These are phyloP conservation scores for Alternaria sp. DNA, from an alignment of 2,329 filamentous ascomycete species.

Conservation along the genomic window DNA sequence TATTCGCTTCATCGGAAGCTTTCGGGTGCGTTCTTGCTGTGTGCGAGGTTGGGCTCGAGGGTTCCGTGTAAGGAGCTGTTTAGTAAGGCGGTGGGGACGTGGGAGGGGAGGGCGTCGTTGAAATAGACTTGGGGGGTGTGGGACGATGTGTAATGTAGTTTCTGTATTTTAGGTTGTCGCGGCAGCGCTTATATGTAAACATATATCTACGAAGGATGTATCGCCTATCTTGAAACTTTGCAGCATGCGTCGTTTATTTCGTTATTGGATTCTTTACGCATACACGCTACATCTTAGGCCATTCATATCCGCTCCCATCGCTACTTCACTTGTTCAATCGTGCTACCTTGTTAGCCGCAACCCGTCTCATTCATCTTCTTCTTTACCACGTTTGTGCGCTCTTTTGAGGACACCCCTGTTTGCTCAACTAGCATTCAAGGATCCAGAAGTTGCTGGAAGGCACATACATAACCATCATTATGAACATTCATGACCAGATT, in stretches of 20 bases:
- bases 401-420: background rate
- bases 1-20: slow-evolving; percentile 95
- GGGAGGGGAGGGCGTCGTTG: slow-evolving; percentile 27
- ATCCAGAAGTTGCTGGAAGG: background rate
- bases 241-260: too few relatives aligned
- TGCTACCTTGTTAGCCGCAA: background rate
- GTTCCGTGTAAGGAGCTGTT: slow-evolving; percentile 86
- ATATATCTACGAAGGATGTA: background rate
- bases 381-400: background rate
- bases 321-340: fast-evolving
- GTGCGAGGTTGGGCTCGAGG: slow-evolving; percentile 81
- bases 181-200: background rate
- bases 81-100: slow-evolving; percentile 58
- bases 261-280: background rate
- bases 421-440: background rate
- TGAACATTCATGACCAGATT: background rate
- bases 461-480: background rate
- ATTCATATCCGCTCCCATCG: background rate
- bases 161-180: background rate
- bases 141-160: background rate
- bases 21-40: slow-evolving; percentile 92
- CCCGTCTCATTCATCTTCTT: background rate
- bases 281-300: background rate
- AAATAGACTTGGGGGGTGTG: background rate
- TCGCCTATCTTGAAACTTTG: background rate